These are phyloP conservation scores for Brassica rapa DNA, from an alignment of 345 rosid genomes.

Conservation along the genomic window DNA sequence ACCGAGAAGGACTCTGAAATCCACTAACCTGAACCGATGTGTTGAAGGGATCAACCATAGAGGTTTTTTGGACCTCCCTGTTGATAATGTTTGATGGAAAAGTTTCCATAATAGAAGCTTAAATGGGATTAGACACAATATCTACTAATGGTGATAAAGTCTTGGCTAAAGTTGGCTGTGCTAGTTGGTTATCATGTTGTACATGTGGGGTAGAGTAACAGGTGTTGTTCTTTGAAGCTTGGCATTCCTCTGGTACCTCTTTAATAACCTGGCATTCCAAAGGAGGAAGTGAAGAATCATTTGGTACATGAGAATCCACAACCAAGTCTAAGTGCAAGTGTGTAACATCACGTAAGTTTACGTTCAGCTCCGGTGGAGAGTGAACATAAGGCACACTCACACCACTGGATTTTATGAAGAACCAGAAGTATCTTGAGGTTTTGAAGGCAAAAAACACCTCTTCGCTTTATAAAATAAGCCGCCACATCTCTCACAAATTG, in stretches of 20 bases:
- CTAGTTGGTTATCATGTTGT: too few relatives aligned
- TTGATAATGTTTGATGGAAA: background rate
- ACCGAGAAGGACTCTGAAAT: background rate
- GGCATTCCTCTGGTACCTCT: background rate
- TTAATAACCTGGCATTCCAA: background rate
- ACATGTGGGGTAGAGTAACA: too few relatives aligned
- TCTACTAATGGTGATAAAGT: background rate
- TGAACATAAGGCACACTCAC: too few relatives aligned
- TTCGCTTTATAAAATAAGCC: too few relatives aligned
- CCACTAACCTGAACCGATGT: background rate
- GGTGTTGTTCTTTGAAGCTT: too few relatives aligned
- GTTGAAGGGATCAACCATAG: slow-evolving; percentile 11
- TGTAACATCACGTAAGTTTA: too few relatives aligned
- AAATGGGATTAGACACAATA: background rate
- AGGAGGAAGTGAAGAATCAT: background rate
- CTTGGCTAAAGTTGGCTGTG: background rate
- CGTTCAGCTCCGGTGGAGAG: too few relatives aligned
- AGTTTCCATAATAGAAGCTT: background rate
- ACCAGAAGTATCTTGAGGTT: too few relatives aligned
- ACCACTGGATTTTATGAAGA: too few relatives aligned
- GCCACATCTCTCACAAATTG: too few relatives aligned
- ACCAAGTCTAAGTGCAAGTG: too few relatives aligned
- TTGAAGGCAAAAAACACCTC: too few relatives aligned
- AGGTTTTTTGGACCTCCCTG: background rate
- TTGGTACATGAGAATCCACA: background rate